Base-by-base conservation (phyloP, 2,329 filamentous ascomycete genomes). In the Talaromyces sp. region DNA sequence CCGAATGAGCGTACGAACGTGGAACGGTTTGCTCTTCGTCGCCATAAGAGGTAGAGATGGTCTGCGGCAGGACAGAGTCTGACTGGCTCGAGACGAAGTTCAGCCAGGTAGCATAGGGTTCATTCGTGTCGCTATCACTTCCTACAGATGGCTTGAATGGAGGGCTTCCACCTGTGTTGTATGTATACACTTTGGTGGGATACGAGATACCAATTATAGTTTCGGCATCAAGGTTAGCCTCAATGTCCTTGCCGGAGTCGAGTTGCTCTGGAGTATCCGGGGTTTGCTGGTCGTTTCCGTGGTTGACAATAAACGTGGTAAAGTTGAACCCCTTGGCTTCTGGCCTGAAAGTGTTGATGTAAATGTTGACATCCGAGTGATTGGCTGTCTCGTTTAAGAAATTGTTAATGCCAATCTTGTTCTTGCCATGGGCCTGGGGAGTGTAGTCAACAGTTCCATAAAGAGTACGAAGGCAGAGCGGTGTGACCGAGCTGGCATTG, bases 41-140 rank as follows among this genome's bases (percentile, higher is more conserved):
- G 54, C 82, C 83, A 68, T 85, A 85, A 2, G 80, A 83, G 65
- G 86, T 82, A 39, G 78, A 80, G 63, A 85, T 78, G 15, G 85
- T 83, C 64, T 84, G 83, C 9, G 84, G 82, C 2, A 82, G 80
- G 65, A 79, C 44, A 9, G n/a, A 47, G 19, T 58, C 44, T 36
- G 57, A 52, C 32, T 58, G 57, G n/a, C 42, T 49, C 44, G 47
- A 47, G 44, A 58, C 47, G 10, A 33, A 58, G 42, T 58, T 58
- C 27, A 58, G 44, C 57, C 57, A 58, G 44, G 32, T 39, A 25
- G 57, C 17, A 30, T 58, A 58, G n/a, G 57, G 57, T 44, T 58
- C 57, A 30, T 58, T 58, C 9, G 57, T 27, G 33, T 58, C 44
- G 8, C 22, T 53, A 17, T n/a, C 17, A 28, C 19, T 36, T 47